Evolutionary conservation across 768 basidiomycete species (phyloP).

Genomic region (Hypsizygus marmoreus): DNA sequence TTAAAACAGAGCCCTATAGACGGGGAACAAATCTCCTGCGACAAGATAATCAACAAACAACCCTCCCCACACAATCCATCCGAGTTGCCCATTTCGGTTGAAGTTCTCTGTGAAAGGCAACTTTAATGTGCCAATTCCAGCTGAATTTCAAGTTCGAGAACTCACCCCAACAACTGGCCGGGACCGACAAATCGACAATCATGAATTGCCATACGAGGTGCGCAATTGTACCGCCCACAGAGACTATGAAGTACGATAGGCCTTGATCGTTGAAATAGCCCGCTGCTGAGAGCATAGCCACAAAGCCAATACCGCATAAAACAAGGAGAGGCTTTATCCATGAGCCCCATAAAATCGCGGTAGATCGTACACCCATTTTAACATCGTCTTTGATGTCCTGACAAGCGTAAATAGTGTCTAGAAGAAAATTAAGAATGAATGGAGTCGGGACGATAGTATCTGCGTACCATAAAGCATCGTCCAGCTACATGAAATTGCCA

Average conservation of each 20-base stretch:
- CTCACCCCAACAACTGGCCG: conserved; percentile 51
- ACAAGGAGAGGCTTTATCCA: conserved; percentile 60
- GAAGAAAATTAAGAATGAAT: not conserved
- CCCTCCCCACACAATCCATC: conserved; percentile 50
- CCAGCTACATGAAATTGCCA: conserved; percentile 34
- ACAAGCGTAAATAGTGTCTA: conserved; percentile 62
- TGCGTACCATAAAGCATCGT: conserved; percentile 50
- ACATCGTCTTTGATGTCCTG: conserved; percentile 78
- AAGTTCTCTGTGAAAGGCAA: conserved; percentile 38
- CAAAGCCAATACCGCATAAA: conserved; percentile 51
- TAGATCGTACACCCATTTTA: conserved; percentile 73
- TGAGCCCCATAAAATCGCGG: conserved; percentile 69
- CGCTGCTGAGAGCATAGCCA: conserved; percentile 49
- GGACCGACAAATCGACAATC: conserved; percentile 43
- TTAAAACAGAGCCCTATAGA: not conserved
- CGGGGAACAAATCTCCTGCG: conserved; percentile 2
- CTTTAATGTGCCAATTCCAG: not conserved
- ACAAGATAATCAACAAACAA: conserved; percentile 40
- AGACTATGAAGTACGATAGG: conserved; percentile 43
- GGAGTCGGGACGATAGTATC: not conserved
- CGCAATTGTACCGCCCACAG: conserved; percentile 44
- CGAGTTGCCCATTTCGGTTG: conserved; percentile 46
- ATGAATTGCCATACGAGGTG: conserved; percentile 51
- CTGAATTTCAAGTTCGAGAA: not conserved
- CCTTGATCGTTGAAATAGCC: conserved; percentile 60